phyloP scores from a whole-genome alignment of 176 grass and related monocot species.

The Areca catechu region DNA sequence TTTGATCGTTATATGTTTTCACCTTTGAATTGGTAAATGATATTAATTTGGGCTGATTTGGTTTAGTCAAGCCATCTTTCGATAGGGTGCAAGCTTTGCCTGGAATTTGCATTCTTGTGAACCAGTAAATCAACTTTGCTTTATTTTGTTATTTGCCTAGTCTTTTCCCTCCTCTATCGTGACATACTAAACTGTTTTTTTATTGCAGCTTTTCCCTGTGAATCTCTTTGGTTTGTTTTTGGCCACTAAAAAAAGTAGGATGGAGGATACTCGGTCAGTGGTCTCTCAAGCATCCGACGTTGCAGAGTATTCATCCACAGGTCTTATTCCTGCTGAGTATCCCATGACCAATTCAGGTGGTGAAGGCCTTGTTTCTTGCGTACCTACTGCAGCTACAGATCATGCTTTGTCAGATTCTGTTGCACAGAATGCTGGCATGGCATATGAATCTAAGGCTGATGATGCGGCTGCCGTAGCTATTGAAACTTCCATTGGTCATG shows the following conservation, averaged over 20 bases:
- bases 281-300: slow-evolving; percentile 7
- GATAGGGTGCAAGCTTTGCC: too few relatives aligned
- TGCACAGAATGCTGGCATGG: slow-evolving; percentile 1
- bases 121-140: too few relatives aligned
- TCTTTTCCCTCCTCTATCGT: too few relatives aligned
- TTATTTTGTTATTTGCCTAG: too few relatives aligned
- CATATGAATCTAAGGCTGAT: background rate
- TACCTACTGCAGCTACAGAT: slow-evolving; percentile 3
- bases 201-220: too few relatives aligned
- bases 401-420: slow-evolving; percentile 8
- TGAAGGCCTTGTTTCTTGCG: slow-evolving; percentile 15
- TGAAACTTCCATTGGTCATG: background rate
- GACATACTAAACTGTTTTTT: too few relatives aligned
- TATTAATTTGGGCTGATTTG: too few relatives aligned
- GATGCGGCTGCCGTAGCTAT: background rate
- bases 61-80: too few relatives aligned
- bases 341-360: background rate
- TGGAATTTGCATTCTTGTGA: too few relatives aligned
- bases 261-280: slow-evolving; percentile 47
- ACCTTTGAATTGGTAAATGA: too few relatives aligned
- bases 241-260: slow-evolving; percentile 8
- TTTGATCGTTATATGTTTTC: too few relatives aligned
- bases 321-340: slow-evolving; percentile 9
- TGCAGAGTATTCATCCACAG: slow-evolving; percentile 17
- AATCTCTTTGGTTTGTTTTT: too few relatives aligned